Percentiles rank a stretch among this genome's conserved stretches.
Conservation (phyloP, 169 alveolate species). For the Plasmodium berghei region DNA sequence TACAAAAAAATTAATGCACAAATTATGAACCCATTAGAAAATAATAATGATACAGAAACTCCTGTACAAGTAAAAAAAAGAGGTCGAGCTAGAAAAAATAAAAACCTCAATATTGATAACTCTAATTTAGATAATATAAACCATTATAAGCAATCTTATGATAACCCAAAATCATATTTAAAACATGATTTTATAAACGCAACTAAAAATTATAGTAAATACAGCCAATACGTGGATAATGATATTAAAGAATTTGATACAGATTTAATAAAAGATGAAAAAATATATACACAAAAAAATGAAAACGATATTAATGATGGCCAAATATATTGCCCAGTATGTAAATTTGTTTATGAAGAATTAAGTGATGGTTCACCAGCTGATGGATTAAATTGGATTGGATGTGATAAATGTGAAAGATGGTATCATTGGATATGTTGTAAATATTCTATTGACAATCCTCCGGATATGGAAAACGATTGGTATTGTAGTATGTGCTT, state of each 20-base stretch:
- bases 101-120: slow-evolving; percentile 1
- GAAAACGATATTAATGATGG: slow-evolving; percentile 78
- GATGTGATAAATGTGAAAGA: slow-evolving; percentile 87
- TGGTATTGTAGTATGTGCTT: slow-evolving; percentile 64
- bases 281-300: slow-evolving; percentile 76
- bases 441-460: slow-evolving; percentile 72
- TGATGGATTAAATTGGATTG: slow-evolving; percentile 88
- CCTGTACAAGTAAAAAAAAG: slow-evolving; percentile 35
- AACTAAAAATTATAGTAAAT: too few relatives aligned
- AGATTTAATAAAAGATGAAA: slow-evolving; percentile 81
- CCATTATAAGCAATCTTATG: too few relatives aligned
- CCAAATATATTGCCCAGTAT: slow-evolving; percentile 84
- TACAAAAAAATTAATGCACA: not conserved
- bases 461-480: slow-evolving; percentile 73
- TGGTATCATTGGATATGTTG: slow-evolving; percentile 87
- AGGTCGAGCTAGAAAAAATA: slow-evolving; percentile 23
- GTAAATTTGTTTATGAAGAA: slow-evolving; percentile 84
- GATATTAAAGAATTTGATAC: slow-evolving; percentile 47
- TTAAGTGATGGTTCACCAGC: slow-evolving; percentile 87
- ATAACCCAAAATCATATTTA: too few relatives aligned
- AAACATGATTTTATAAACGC: too few relatives aligned
- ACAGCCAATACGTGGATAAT: too few relatives aligned
- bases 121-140: not conserved
- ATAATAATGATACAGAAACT: not conserved
- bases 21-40: not conserved